phyloP scores from a whole-genome alignment of 202 grass and related monocot species.

The Cymbopogon flexuosus region DNA sequence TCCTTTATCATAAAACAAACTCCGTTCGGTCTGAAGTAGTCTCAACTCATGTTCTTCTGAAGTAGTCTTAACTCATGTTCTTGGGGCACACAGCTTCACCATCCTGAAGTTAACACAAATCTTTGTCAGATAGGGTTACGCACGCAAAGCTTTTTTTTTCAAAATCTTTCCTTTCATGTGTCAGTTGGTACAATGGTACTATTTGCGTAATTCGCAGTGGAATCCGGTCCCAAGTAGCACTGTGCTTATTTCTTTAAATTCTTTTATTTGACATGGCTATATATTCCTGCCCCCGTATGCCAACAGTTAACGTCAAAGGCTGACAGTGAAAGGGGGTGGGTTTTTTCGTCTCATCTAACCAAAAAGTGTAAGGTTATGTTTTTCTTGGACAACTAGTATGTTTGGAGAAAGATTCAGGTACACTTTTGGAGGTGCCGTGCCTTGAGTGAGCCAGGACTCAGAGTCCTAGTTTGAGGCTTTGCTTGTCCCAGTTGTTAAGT shows the following conservation, averaged over 20 bases:
- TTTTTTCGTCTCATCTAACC: background rate
- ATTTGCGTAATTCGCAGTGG: background rate
- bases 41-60: no score
- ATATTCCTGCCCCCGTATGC: background rate
- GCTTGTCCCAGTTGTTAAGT: background rate
- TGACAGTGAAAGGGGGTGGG: background rate
- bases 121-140: background rate
- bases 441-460: background rate
- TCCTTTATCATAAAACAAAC: no score
- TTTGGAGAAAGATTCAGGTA: background rate
- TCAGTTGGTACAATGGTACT: background rate
- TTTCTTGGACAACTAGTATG: background rate
- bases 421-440: background rate
- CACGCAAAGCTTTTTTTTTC: background rate
- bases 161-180: background rate
- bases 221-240: background rate
- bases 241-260: background rate
- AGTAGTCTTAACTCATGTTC: background rate
- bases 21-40: no score
- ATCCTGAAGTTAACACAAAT: background rate
- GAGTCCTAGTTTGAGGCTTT: background rate
- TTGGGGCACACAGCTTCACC: background rate
- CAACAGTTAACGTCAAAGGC: no score
- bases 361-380: background rate
- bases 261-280: background rate